These are phyloP conservation scores for Aspergillus alliaceus DNA, from an alignment of 2,329 filamentous ascomycete genomes.

Conservation along the genomic window DNA sequence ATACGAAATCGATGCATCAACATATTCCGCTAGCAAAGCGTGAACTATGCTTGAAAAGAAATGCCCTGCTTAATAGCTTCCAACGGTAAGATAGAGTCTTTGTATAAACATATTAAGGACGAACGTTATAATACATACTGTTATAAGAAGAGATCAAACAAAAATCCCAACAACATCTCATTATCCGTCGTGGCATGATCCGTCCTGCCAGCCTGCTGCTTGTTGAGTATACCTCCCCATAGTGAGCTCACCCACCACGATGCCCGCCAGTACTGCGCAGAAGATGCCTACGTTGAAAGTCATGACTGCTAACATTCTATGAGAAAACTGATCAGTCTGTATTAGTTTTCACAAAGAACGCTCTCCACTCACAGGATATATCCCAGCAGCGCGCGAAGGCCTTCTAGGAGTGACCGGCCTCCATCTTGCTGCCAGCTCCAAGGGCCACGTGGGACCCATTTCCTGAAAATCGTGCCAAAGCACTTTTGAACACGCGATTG, in stretches of 20 bases:
- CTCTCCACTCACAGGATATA: conserved; percentile 9
- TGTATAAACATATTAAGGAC: neutral
- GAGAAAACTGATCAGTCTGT: neutral
- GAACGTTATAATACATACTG: neutral
- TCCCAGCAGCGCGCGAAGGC: conserved; percentile 6
- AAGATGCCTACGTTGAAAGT: conserved; percentile 14
- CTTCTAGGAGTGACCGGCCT: conserved; percentile 7
- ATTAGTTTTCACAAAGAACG: neutral
- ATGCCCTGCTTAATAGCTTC: no score
- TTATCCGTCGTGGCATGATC: conserved; percentile 8
- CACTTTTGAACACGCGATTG: neutral
- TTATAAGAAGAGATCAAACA: neutral
- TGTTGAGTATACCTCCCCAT: conserved; percentile 9
- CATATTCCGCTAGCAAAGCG: no score
- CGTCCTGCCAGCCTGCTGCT: conserved; percentile 9
- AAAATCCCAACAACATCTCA: neutral
- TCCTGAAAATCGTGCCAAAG: neutral
- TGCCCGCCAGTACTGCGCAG: conserved; percentile 9
- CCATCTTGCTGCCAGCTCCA: conserved; percentile 5
- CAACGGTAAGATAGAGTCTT: no score
- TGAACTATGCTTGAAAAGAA: no score
- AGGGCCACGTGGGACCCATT: neutral
- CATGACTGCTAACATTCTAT: conserved; percentile 20
- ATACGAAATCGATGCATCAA: no score
- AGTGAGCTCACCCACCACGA: conserved; percentile 9